Conservation (phyloP, 768 basidiomycete genomes). For the Boletellus emodensis region DNA sequence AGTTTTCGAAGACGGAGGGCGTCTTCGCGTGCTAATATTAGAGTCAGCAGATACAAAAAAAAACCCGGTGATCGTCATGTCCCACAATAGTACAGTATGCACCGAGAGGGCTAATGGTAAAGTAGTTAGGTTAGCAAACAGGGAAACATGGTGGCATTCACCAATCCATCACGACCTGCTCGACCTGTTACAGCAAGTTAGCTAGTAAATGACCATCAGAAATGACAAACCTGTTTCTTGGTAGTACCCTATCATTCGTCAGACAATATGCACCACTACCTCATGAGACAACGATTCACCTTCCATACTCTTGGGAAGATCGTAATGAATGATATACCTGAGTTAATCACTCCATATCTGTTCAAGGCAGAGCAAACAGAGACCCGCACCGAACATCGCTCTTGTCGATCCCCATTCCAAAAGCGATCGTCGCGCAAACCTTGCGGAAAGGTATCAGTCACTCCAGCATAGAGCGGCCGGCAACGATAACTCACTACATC, state of each 20-base stretch:
- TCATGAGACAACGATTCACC: slow-evolving; percentile 36
- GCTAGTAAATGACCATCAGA: background rate
- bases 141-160: slow-evolving; percentile 30
- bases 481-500: slow-evolving; percentile 51
- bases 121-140: background rate
- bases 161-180: slow-evolving; percentile 74
- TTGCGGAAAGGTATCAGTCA: slow-evolving; percentile 20
- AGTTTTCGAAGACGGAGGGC: slow-evolving; percentile 50
- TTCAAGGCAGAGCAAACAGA: background rate
- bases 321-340: slow-evolving; percentile 76
- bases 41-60: background rate
- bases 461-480: background rate
- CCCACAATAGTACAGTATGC: slow-evolving; percentile 79
- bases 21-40: slow-evolving; percentile 66
- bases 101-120: slow-evolving; percentile 62
- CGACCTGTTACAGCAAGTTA: slow-evolving; percentile 46
- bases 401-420: slow-evolving; percentile 87
- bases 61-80: background rate
- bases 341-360: slow-evolving; percentile 10
- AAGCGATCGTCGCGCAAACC: slow-evolving; percentile 80
- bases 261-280: background rate
- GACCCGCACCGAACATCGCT: slow-evolving; percentile 57
- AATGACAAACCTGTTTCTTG: slow-evolving; percentile 69
- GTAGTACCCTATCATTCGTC: slow-evolving; percentile 59
- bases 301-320: slow-evolving; percentile 81